Evolutionary conservation across 208 protist genomes (phyloP).

Genomic region (Giardia duodenalis): DNA sequence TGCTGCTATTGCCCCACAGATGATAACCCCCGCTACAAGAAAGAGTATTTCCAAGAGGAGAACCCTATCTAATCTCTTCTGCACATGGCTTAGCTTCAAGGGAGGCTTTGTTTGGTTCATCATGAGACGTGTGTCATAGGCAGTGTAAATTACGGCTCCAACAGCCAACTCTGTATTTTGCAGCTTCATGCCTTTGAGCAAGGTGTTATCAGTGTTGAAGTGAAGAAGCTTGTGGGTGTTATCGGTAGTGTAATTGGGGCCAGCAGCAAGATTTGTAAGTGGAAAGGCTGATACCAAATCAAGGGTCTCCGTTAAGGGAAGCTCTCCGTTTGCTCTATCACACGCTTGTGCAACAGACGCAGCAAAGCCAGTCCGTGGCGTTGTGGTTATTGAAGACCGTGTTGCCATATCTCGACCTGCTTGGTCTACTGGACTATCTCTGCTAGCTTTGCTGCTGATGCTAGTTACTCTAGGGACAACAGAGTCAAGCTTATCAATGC

Average conservation of each 20-base stretch:
- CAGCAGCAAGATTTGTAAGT: background rate
- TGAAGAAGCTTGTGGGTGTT: background rate
- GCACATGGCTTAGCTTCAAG: background rate
- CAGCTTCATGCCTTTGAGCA: background rate
- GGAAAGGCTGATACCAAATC: background rate
- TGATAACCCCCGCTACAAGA: background rate
- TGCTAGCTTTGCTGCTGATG: too few relatives aligned
- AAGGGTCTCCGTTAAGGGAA: too few relatives aligned
- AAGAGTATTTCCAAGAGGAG: background rate
- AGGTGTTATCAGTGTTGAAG: slow-evolving; percentile 8
- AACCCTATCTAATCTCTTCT: background rate
- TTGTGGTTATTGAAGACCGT: too few relatives aligned
- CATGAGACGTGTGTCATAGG: background rate
- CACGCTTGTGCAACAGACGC: too few relatives aligned
- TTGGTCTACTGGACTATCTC: too few relatives aligned
- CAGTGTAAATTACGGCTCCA: background rate
- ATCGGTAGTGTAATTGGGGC: background rate
- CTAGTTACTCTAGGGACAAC: too few relatives aligned
- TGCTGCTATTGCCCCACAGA: background rate
- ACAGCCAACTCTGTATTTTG: background rate
- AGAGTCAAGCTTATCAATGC: too few relatives aligned
- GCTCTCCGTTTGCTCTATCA: too few relatives aligned
- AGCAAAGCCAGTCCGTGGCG: too few relatives aligned
- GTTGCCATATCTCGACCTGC: too few relatives aligned
- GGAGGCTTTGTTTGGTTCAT: background rate